Conservation (phyloP, 164 flowering plant species). For the Macadamia tetraphylla region DNA sequence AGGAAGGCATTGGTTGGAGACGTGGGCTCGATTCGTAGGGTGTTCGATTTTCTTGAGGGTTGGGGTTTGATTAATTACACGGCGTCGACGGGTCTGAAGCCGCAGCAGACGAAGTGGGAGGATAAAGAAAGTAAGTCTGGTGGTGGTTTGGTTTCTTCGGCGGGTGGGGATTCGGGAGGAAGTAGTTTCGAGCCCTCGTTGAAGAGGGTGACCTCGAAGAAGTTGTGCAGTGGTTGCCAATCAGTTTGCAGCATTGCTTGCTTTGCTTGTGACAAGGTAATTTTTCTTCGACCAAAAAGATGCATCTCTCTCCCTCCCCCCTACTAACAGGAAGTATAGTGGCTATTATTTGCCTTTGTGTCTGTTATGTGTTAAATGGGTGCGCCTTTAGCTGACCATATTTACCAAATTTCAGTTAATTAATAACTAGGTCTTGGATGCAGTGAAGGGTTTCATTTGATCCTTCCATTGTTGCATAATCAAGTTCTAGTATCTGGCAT, state of each 20-base stretch:
- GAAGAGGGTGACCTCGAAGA: slow-evolving; percentile 29
- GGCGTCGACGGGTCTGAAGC: slow-evolving; percentile 25
- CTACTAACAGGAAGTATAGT: too few relatives aligned
- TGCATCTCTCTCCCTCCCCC: too few relatives aligned
- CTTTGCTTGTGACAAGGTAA: slow-evolving; percentile 83
- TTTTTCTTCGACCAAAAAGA: neutral
- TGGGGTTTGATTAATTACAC: slow-evolving; percentile 91
- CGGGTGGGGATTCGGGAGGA: slow-evolving; percentile 16
- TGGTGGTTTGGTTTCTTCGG: slow-evolving; percentile 8
- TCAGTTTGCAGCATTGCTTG: slow-evolving; percentile 73
- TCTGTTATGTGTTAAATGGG: too few relatives aligned
- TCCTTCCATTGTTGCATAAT: too few relatives aligned
- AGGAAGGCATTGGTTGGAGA: slow-evolving; percentile 76
- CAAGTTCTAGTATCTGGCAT: too few relatives aligned
- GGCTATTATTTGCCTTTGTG: too few relatives aligned
- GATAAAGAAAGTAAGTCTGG: slow-evolving; percentile 47
- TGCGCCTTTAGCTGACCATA: too few relatives aligned
- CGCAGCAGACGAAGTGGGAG: slow-evolving; percentile 49
- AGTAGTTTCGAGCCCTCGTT: slow-evolving; percentile 13
- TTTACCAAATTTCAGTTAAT: too few relatives aligned
- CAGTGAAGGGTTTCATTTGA: too few relatives aligned
- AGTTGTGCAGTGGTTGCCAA: slow-evolving; percentile 72
- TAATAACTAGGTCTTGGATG: too few relatives aligned
- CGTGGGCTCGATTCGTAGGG: slow-evolving; percentile 82
- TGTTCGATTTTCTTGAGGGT: slow-evolving; percentile 79